Conservation (phyloP, 2,329 filamentous ascomycete species). For the Fusarium lateritium region DNA sequence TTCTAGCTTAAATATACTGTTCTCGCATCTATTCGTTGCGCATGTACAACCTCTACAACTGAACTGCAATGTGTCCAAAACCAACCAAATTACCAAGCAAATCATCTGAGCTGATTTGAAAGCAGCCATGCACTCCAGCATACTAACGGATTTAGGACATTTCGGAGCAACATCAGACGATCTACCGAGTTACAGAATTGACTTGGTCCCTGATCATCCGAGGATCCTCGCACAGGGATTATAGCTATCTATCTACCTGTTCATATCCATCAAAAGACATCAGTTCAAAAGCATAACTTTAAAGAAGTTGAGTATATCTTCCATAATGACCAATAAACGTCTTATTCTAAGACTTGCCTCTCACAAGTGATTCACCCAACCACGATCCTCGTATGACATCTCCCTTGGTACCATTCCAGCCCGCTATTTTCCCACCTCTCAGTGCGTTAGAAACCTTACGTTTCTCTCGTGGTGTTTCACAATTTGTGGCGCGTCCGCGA, state of each 20-base stretch:
- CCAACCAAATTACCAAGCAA: slow-evolving; percentile 29
- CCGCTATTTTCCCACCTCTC: background rate
- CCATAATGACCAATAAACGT: background rate
- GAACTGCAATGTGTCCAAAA: slow-evolving; percentile 42
- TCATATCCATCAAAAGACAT: background rate
- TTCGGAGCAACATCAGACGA: slow-evolving; percentile 34
- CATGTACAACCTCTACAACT: background rate
- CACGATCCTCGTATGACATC: slow-evolving; percentile 25
- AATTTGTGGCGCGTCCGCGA: slow-evolving; percentile 24
- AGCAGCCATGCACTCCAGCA: slow-evolving; percentile 14
- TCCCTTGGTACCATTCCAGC: background rate
- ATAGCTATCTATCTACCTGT: too few relatives aligned
- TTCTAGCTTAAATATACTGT: too few relatives aligned
- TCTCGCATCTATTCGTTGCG: too few relatives aligned
- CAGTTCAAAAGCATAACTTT: too few relatives aligned
- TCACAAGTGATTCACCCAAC: slow-evolving; percentile 15
- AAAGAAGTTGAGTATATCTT: background rate
- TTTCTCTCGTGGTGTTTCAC: slow-evolving; percentile 16
- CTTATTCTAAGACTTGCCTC: slow-evolving; percentile 1
- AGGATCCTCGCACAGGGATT: background rate
- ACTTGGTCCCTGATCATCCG: slow-evolving; percentile 12
- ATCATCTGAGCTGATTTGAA: slow-evolving; percentile 35
- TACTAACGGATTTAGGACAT: slow-evolving; percentile 16
- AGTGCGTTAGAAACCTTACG: background rate
- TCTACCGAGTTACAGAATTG: slow-evolving; percentile 13